Base-by-base conservation (phyloP, 2,329 filamentous ascomycete genomes). In the Aspergillus persii region DNA sequence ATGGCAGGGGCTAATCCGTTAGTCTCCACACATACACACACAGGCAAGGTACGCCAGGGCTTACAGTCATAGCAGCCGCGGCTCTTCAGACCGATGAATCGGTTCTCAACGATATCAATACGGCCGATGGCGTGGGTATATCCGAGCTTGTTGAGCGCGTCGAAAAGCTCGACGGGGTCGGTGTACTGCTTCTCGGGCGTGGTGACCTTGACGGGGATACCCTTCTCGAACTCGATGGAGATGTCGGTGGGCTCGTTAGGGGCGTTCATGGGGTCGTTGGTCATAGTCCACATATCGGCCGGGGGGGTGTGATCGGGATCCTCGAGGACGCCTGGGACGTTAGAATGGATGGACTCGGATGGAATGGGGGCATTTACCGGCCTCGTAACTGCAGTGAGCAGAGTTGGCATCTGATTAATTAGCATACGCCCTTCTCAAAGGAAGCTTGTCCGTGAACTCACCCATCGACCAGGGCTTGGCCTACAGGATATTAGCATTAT, bases 71-170 rank as follows among this genome's bases (percentile, higher is more conserved):
- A 93, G 81, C 90, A 93, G 69, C 90, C 90, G 69, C 90, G 86
- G 66, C 84, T 88, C 82, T 93, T 93, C 69, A 93, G 82, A 63
- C 90, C 90, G 71, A 91, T 89, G 80, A 89, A 91, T 56, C 90
- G 84, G 80, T 90, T 90, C 77, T 92, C 89, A 61, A 93, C 90
- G 71, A 94, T 94, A 76, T 94, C 90, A 66, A 94, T 88, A 70
- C 91, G 83, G 69, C 90, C 91, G 66, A 94, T 85, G 73, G 91
- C 91, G 79, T 92, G 81, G 64, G 81, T 83, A 74, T 85, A 84
- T 64, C 85, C 91, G 64, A 94, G 88, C 60, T 84, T 80, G 79
- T 93, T 93, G 67, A 86, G 82, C 57, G 84, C 82, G 61, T 86
- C 80, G 81, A 94, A 94, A 58, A 94, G 80, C 71, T 89, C 87